A percentile compares a stretch with the other conserved stretches of the same genome.
These are phyloP conservation scores for Penicillium brevicompactum DNA, from an alignment of 2,329 filamentous ascomycete species.

Conservation along the genomic window DNA sequence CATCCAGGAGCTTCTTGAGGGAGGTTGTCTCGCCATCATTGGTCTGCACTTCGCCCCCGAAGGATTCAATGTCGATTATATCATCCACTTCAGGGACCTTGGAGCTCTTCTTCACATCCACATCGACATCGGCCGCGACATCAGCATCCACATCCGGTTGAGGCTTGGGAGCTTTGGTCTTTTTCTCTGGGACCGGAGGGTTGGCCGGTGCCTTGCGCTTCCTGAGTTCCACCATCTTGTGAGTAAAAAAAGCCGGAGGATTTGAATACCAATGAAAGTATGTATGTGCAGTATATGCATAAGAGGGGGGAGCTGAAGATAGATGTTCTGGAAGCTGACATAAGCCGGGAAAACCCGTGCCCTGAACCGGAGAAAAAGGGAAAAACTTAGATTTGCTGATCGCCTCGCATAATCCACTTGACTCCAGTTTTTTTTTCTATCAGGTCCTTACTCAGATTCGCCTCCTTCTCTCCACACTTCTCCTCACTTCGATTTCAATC, in stretches of 20 bases:
- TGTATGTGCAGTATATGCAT: not conserved
- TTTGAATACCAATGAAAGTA: not conserved
- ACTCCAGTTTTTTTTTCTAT: conserved; percentile 7
- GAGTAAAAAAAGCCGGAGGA: not conserved
- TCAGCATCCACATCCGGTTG: conserved; percentile 27
- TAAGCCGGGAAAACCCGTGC: conserved; percentile 1
- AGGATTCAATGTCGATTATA: conserved; percentile 55
- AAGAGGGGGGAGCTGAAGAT: not conserved
- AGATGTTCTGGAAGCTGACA: not conserved
- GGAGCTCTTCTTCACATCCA: conserved; percentile 18
- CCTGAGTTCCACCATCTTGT: conserved; percentile 58
- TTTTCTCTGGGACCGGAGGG: conserved; percentile 43
- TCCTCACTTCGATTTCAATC: not conserved
- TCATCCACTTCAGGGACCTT: conserved; percentile 48
- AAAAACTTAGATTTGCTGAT: conserved; percentile 4
- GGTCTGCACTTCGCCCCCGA: conserved; percentile 74
- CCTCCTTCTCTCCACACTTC: not conserved
- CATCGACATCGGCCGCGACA: conserved; percentile 20
- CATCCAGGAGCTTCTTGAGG: conserved; percentile 76
- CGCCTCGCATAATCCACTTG: conserved; percentile 6
- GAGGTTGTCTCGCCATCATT: conserved; percentile 81
- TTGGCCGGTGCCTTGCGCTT: conserved; percentile 60
- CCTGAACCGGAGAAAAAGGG: conserved; percentile 8
- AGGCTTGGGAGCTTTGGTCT: conserved; percentile 31
- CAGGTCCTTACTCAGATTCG: conserved; percentile 8